phyloP scores from a whole-genome alignment of 495 filamentous ascomycete species.

The Hypoxylon intermedium region DNA sequence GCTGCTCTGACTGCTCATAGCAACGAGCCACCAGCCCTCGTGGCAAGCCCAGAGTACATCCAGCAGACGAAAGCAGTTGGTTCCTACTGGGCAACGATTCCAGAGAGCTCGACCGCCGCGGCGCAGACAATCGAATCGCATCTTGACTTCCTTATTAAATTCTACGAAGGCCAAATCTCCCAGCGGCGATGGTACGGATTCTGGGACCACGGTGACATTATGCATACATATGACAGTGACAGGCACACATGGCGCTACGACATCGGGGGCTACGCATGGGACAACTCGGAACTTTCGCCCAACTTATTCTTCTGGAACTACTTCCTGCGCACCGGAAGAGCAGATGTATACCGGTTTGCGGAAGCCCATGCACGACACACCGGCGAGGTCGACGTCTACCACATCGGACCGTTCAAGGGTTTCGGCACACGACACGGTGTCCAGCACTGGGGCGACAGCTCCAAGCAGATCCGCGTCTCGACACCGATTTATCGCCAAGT shows the following conservation, averaged over 20 bases:
- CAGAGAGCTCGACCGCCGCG: slow-evolving; percentile 14
- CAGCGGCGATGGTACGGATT: slow-evolving; percentile 60
- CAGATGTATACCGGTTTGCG: slow-evolving; percentile 56
- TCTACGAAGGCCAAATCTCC: slow-evolving; percentile 54
- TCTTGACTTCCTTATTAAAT: slow-evolving; percentile 54
- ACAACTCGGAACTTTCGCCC: slow-evolving; percentile 61
- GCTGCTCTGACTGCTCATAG: slow-evolving; percentile 42
- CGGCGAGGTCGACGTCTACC: slow-evolving; percentile 60
- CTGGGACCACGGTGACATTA: slow-evolving; percentile 59
- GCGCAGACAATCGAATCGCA: slow-evolving; percentile 46
- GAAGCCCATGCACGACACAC: slow-evolving; percentile 58
- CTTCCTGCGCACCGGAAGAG: slow-evolving; percentile 56
- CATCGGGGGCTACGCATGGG: slow-evolving; percentile 61
- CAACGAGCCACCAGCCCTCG: slow-evolving; percentile 49
- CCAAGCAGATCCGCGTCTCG: slow-evolving; percentile 59
- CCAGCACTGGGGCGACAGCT: slow-evolving; percentile 58
- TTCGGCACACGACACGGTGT: slow-evolving; percentile 61
- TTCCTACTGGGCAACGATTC: slow-evolving; percentile 51
- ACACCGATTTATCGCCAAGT: slow-evolving; percentile 52
- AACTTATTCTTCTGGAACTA: slow-evolving; percentile 61
- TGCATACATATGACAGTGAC: slow-evolving; percentile 59
- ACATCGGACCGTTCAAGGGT: slow-evolving; percentile 54
- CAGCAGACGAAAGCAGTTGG: slow-evolving; percentile 50
- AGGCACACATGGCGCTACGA: slow-evolving; percentile 61
- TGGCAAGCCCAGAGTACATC: slow-evolving; percentile 49